phyloP scores from a whole-genome alignment of 2,329 filamentous ascomycete species.

The Exserohilum rostratum region DNA sequence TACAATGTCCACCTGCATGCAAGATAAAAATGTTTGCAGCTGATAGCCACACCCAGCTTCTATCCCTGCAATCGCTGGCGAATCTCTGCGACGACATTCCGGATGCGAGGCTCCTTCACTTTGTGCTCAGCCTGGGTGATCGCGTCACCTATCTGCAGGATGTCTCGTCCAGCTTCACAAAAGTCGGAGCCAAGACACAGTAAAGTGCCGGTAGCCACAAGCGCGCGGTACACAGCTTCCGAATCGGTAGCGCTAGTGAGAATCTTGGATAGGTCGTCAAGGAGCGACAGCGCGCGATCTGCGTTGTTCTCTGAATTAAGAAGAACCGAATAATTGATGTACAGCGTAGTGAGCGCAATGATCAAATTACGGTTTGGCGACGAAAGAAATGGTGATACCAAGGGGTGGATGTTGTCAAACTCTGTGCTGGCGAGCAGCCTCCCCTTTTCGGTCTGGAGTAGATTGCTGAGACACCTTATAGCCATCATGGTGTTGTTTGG shows the following conservation, averaged over 20 bases:
- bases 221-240: slow-evolving; percentile 80
- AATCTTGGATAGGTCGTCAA: slow-evolving; percentile 68
- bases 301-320: slow-evolving; percentile 59
- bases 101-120: slow-evolving; percentile 66
- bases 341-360: slow-evolving; percentile 79
- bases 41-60: background rate
- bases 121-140: slow-evolving; percentile 57
- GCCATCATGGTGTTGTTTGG: slow-evolving; percentile 90
- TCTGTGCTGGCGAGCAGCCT: slow-evolving; percentile 62
- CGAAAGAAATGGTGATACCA: slow-evolving; percentile 66
- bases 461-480: slow-evolving; percentile 78
- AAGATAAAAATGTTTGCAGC: background rate
- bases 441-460: slow-evolving; percentile 78
- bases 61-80: slow-evolving; percentile 52
- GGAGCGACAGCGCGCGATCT: slow-evolving; percentile 58
- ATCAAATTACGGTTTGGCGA: slow-evolving; percentile 75
- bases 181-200: slow-evolving; percentile 67
- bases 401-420: slow-evolving; percentile 66
- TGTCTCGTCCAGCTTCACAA: slow-evolving; percentile 62
- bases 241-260: slow-evolving; percentile 72
- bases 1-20: background rate
- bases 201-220: slow-evolving; percentile 84
- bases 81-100: slow-evolving; percentile 66
- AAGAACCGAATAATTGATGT: slow-evolving; percentile 84
- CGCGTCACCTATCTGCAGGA: slow-evolving; percentile 59